Base-by-base conservation (phyloP, 495 filamentous ascomycete species). In the Penicillium canescens region DNA sequence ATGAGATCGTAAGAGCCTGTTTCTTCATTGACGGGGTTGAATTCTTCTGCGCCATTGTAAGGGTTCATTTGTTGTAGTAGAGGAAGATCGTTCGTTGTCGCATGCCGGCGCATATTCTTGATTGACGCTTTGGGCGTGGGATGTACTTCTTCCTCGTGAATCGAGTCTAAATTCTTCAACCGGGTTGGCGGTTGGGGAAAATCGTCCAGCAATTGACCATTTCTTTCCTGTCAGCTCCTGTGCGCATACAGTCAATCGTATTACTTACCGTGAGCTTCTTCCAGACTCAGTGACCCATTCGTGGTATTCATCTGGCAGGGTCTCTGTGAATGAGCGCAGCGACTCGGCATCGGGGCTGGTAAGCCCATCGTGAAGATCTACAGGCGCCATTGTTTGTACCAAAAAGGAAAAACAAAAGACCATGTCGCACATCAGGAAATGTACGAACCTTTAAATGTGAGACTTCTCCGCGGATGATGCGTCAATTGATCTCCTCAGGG, bases 1-100 rank as follows among this genome's bases (percentile, higher is more conserved):
- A 70, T 60, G 8, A 68, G 55, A 43, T 70, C 67, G 33, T 67
- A 70, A 0, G 62, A 70, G n/a, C 54, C 60, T 26, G 50, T 63
- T 9, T 70, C 63, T 52, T 69, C 60, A 11, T 35, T 60, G 28
- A 68, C 52, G 9, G 63, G 66, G 13, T 69, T 58, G 33, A 62
- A 69, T 24, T 66, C 63, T 24, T 63, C 60, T 11, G 60, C 53
- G 13, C 54, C 54, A 4, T 67, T 59, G 13, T 62, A 57, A 0
- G 63, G 63, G 16, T 69, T 69, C 8, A 54, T 34, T 41, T 69
- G 54, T 16, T 69, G 66, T 0, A 69, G 51, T 9, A 69, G 52
- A 34, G 63, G 66, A 1, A 65, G 50, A 13, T 68, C 60, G 10
- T 50, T 57, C 9, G 59, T 55, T 2, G 61, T 60, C n/a, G 58